Evolutionary conservation across 768 basidiomycete species (phyloP).

Genomic region (Rhodosporidiobolus odoratus): DNA sequence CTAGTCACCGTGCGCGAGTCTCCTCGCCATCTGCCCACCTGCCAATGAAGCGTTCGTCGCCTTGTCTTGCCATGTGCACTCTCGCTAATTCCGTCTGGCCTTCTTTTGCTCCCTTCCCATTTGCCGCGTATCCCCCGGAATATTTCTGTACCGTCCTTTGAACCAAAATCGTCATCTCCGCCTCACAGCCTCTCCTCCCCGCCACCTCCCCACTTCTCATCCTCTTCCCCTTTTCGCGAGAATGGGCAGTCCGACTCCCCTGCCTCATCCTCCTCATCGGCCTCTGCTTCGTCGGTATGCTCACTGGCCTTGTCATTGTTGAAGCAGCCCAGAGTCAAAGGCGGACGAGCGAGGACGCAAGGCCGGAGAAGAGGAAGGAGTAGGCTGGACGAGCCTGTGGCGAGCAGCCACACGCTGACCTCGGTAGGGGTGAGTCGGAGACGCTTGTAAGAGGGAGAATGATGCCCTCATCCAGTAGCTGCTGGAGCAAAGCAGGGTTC

Average conservation of each 20-base stretch:
- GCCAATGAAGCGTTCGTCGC: too few species aligned
- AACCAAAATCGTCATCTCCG: not conserved
- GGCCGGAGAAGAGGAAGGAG: too few species aligned
- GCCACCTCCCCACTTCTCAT: conserved; percentile 63
- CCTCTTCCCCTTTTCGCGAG: conserved; percentile 70
- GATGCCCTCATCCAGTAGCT: too few species aligned
- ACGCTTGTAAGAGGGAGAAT: too few species aligned
- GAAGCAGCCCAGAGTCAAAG: conserved; percentile 63
- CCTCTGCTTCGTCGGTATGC: conserved; percentile 68
- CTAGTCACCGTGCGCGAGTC: conserved; percentile 65
- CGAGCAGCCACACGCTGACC: too few species aligned
- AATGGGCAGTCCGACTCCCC: conserved; percentile 87
- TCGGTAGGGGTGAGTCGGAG: too few species aligned
- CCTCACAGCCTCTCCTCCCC: conserved; percentile 73
- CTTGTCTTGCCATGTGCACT: not conserved
- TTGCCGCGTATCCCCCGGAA: not conserved
- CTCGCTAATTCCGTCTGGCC: not conserved
- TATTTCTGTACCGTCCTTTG: not conserved
- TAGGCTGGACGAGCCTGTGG: too few species aligned
- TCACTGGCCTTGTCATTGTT: conserved; percentile 69
- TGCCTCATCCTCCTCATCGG: conserved; percentile 76
- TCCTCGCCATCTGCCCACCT: not conserved
- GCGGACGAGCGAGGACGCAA: too few species aligned
- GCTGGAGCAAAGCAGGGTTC: too few species aligned
- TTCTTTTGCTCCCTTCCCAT: conserved; percentile 15